Percentiles rank a stretch among this genome's conserved stretches.
These are phyloP conservation scores for Gossypium trilobum DNA, from an alignment of 441 rosid genomes.

Conservation along the genomic window DNA sequence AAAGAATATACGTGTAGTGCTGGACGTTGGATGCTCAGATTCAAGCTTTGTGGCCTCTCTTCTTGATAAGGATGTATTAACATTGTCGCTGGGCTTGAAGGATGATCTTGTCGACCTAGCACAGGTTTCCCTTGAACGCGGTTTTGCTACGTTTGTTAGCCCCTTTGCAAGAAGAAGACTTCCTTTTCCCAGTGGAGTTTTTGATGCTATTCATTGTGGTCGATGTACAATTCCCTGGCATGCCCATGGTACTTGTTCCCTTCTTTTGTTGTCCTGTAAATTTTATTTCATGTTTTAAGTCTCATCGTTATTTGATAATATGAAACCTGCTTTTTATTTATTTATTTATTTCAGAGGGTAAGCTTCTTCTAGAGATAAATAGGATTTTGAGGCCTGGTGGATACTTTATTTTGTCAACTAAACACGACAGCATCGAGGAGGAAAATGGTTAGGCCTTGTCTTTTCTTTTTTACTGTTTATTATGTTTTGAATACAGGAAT, in stretches of 20 bases:
- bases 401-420: conserved; percentile 74
- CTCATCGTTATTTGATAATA: conserved; percentile 4
- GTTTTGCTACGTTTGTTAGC: conserved; percentile 70
- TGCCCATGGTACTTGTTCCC: conserved; percentile 46
- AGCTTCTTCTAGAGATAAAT: conserved; percentile 82
- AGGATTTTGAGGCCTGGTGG: conserved; percentile 82
- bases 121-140: conserved; percentile 78
- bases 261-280: neutral
- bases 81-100: conserved; percentile 72
- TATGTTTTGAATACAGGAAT: neutral
- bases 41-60: conserved; percentile 66
- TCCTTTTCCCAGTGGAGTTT: conserved; percentile 80
- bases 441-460: conserved; percentile 56
- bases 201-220: conserved; percentile 82
- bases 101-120: conserved; percentile 86
- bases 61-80: conserved; percentile 67
- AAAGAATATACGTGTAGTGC: conserved; percentile 73
- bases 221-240: conserved; percentile 75
- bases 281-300: neutral
- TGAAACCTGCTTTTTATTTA: neutral
- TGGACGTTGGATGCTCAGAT: conserved; percentile 72
- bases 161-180: conserved; percentile 66
- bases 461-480: neutral
- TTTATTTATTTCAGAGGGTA: conserved; percentile 43
- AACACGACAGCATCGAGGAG: conserved; percentile 58